A percentile compares a stretch with the other conserved stretches of the same genome.
Conservation (phyloP, 2,329 filamentous ascomycete species). For the Cryphonectria parasitica region DNA sequence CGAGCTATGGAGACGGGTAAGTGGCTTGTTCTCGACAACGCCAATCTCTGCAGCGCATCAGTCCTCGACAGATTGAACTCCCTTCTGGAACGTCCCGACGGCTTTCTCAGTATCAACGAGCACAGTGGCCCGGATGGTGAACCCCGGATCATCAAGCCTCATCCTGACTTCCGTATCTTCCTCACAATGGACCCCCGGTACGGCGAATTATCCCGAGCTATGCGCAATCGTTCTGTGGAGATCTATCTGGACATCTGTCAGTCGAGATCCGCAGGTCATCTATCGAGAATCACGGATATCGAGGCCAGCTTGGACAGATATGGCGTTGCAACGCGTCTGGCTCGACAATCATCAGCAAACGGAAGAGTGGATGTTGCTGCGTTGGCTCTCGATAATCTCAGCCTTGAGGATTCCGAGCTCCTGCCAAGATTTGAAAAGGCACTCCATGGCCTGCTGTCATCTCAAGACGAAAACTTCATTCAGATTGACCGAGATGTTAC, state of each 20-base stretch:
- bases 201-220: constrained; percentile 91
- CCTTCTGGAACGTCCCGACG: constrained; percentile 80
- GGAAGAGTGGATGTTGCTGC: constrained; percentile 40
- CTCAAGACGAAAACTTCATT: constrained; percentile 10
- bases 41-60: constrained; percentile 93
- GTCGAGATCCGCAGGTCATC: constrained; percentile 38
- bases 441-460: constrained; percentile 21
- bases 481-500: constrained; percentile 24
- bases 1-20: constrained; percentile 83
- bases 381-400: constrained; percentile 52
- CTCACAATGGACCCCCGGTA: constrained; percentile 90
- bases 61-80: constrained; percentile 95
- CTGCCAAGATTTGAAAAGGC: constrained; percentile 20
- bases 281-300: constrained; percentile 49
- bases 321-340: constrained; percentile 27
- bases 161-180: constrained; percentile 88
- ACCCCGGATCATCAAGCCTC: constrained; percentile 77
- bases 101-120: constrained; percentile 88
- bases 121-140: constrained; percentile 83
- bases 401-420: constrained; percentile 47
- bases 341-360: constrained; percentile 33
- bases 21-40: constrained; percentile 96
- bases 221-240: constrained; percentile 94
- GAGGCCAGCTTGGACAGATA: constrained; percentile 57
- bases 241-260: constrained; percentile 69